These are phyloP conservation scores for Bonia amplexicaulis DNA, from an alignment of 176 grass and related monocot species.

Conservation along the genomic window DNA sequence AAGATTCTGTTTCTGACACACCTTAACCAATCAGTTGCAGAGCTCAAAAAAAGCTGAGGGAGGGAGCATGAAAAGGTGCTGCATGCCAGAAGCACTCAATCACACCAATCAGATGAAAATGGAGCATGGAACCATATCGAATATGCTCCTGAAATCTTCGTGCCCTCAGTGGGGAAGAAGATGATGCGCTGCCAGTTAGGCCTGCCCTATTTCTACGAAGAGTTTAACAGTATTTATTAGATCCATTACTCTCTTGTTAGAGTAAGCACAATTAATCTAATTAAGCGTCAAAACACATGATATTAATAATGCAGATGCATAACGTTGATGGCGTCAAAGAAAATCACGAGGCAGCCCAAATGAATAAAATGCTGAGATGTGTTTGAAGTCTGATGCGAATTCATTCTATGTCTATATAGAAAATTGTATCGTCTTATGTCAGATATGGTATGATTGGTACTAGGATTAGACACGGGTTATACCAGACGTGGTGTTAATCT, in stretches of 20 bases:
- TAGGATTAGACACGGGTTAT: no score
- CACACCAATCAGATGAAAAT: constrained; percentile 15
- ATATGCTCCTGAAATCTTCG: constrained; percentile 23
- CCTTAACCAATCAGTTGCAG: constrained; percentile 35
- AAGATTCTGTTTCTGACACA: constrained; percentile 22
- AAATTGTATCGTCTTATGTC: no score
- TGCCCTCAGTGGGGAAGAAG: background rate
- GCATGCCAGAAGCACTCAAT: background rate
- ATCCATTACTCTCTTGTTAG: background rate
- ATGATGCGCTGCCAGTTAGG: background rate
- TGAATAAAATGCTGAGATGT: background rate
- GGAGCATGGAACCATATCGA: background rate
- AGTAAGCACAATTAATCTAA: background rate
- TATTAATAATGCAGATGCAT: background rate
- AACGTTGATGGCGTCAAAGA: background rate
- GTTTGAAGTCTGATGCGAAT: no score
- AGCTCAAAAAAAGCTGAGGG: constrained; percentile 15
- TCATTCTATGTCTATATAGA: no score
- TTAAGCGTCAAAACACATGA: background rate
- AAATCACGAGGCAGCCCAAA: background rate
- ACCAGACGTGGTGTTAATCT: no score
- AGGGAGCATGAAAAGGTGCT: constrained; percentile 13
- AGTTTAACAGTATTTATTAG: background rate
- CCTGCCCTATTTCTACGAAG: background rate
- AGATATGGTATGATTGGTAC: no score